phyloP scores from a whole-genome alignment of 2,329 filamentous ascomycete species.

The Calonectria montana region DNA sequence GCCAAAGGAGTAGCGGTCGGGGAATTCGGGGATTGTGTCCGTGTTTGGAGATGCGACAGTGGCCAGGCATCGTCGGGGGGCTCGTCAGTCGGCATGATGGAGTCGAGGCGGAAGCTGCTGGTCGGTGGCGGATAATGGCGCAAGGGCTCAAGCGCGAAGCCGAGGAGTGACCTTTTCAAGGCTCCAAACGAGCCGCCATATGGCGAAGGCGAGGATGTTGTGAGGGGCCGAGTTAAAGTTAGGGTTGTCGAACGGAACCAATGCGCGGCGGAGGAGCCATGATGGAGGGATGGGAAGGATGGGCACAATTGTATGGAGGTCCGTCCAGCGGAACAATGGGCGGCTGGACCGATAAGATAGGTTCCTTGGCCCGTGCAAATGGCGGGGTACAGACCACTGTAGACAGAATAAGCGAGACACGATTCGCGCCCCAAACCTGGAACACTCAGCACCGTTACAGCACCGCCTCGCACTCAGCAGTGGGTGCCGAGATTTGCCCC shows the following conservation, averaged over 20 bases:
- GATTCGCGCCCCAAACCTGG: not conserved
- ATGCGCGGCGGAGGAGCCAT: conserved; percentile 15
- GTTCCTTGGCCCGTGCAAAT: not conserved
- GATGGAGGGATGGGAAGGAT: conserved; percentile 11
- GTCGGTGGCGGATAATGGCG: not conserved
- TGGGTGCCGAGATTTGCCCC: not conserved
- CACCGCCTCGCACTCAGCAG: not conserved
- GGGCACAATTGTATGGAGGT: not conserved
- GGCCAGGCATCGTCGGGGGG: not conserved
- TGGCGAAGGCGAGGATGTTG: not conserved
- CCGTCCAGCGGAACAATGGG: not conserved
- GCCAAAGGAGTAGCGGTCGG: conserved; percentile 16
- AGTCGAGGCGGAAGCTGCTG: not conserved
- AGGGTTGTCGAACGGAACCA: not conserved
- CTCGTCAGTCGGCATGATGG: conserved; percentile 20
- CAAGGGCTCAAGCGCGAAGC: not conserved
- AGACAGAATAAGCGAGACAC: conserved; percentile 14
- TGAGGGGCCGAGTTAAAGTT: conserved; percentile 7
- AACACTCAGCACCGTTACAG: not conserved
- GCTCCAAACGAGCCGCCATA: conserved; percentile 6
- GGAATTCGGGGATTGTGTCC: conserved; percentile 28
- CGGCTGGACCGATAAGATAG: conserved; percentile 8
- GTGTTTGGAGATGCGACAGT: conserved; percentile 16
- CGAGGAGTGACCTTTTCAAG: not conserved
- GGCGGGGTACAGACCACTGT: conserved; percentile 2